phyloP scores from a whole-genome alignment of 1,284 basidiomycete genomes.

The Kwoniella shivajii region DNA sequence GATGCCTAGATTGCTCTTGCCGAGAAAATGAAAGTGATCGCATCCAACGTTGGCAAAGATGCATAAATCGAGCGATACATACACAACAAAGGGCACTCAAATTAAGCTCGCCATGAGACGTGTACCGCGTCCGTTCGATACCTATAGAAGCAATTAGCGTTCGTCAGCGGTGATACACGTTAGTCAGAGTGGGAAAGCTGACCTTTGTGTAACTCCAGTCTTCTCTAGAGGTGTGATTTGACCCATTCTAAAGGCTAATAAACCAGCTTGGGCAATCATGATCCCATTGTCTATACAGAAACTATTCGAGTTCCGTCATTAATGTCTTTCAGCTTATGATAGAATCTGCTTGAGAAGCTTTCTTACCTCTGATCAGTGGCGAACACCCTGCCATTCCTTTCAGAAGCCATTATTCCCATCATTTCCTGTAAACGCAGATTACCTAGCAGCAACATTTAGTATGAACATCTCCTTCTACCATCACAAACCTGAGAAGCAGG shows the following conservation, averaged over 20 bases:
- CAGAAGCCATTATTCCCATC: slow-evolving; percentile 97
- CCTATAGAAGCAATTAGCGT: slow-evolving; percentile 55
- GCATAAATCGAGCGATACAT: neutral
- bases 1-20: too few relatives aligned
- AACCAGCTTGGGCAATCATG: slow-evolving; percentile 98
- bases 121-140: slow-evolving; percentile 90
- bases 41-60: too few relatives aligned
- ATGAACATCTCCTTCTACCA: neutral
- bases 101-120: slow-evolving; percentile 72
- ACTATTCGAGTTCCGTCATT: slow-evolving; percentile 54
- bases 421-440: slow-evolving; percentile 93
- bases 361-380: slow-evolving; percentile 90
- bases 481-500: neutral
- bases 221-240: slow-evolving; percentile 72
- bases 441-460: slow-evolving; percentile 57
- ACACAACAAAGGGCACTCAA: neutral
- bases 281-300: slow-evolving; percentile 99
- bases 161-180: neutral
- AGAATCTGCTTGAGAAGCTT: neutral
- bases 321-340: neutral
- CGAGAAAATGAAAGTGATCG: too few relatives aligned
- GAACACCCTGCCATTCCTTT: slow-evolving; percentile 87
- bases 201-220: slow-evolving; percentile 88
- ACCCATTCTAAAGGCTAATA: slow-evolving; percentile 93
- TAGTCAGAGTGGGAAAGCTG: too few relatives aligned